Percentiles rank a stretch among this genome's conserved stretches.
phyloP scores from a whole-genome alignment of 2,329 filamentous ascomycete species.

The Apiospora pterosperma region DNA sequence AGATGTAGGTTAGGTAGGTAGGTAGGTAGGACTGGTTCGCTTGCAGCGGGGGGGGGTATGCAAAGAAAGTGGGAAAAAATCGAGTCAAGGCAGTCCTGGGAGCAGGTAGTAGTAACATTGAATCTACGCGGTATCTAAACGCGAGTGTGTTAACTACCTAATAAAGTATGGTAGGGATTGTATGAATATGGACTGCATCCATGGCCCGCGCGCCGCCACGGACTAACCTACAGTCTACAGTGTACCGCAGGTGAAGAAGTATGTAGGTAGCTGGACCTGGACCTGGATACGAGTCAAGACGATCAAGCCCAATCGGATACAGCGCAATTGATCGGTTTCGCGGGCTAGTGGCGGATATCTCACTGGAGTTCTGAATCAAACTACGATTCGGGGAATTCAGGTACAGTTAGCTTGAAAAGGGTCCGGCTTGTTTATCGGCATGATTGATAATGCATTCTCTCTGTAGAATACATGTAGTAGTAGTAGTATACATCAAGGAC shows the following conservation, averaged over 20 bases:
- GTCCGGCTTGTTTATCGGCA: not conserved
- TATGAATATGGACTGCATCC: not conserved
- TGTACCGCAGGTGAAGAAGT: not conserved
- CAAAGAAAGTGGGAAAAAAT: not conserved
- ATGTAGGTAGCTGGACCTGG: not conserved
- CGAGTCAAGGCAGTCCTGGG: not conserved
- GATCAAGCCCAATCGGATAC: not conserved
- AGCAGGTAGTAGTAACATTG: too few relatives aligned
- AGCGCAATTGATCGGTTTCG: not conserved
- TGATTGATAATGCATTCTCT: not conserved
- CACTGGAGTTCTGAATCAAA: not conserved
- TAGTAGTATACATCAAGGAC: not conserved
- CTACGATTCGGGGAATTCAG: not conserved
- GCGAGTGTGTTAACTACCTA: too few relatives aligned
- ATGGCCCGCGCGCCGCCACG: not conserved
- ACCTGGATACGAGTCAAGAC: constrained; percentile 1
- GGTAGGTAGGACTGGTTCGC: not conserved
- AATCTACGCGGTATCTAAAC: not conserved
- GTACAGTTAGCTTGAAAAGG: not conserved
- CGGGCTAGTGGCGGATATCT: not conserved
- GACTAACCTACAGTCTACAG: not conserved
- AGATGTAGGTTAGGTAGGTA: not conserved
- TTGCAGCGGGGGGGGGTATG: not conserved
- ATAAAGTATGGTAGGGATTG: not conserved
- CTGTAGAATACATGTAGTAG: not conserved